Evolutionary conservation across 306 rosid genomes (phyloP), one percentile per base, ranked within the genome.

Genomic region (Trifolium repens): DNA sequence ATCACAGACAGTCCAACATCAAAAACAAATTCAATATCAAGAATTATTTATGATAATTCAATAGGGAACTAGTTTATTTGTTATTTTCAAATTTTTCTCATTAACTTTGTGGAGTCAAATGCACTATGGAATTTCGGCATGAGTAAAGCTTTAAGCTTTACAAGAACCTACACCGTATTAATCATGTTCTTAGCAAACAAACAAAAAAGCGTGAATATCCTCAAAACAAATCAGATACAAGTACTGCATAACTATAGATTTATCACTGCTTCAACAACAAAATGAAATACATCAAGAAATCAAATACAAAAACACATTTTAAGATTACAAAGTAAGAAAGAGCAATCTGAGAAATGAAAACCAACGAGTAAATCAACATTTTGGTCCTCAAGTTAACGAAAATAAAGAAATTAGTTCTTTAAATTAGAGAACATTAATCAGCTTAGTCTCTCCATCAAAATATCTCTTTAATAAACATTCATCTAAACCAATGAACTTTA

Each of bases 1-100:
- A 70, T 11, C 15, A 34, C n/a, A 74, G 22, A 66, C 22, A 52
- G 8, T 65, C 57, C 54, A 63, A 59, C 37, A 71, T 71, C 52
- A 70, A 74, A 64, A 69, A 71, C 37, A 17, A 57, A 70, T 9
- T 75, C 42, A n/a, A 75, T 59, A 65, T 15, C 71, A 74, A 43
- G n/a, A 74, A 5, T 34, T 24, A 73, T 62, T 14, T 44, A 19
- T 8, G 24, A 62, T 12, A 50, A 47, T 39, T 34, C 53, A 63
- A 32, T 4, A 44, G 9, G 42, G 44, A 46, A 44, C 44, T 69
- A 37, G 53, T 17, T 11, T 62, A 22, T 67, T 67, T 3, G 9
- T 39, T 62, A 44, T 66, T 42, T 40, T 42, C 37, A 66, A 42
- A 40, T 19, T 6, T 42, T 9, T 66, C 16, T 11, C 54, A 42